Evolutionary conservation across 2,329 filamentous ascomycete species (phyloP), one percentile per base, ranked within the genome.

Genomic region (Sphaceloma murrayae): DNA sequence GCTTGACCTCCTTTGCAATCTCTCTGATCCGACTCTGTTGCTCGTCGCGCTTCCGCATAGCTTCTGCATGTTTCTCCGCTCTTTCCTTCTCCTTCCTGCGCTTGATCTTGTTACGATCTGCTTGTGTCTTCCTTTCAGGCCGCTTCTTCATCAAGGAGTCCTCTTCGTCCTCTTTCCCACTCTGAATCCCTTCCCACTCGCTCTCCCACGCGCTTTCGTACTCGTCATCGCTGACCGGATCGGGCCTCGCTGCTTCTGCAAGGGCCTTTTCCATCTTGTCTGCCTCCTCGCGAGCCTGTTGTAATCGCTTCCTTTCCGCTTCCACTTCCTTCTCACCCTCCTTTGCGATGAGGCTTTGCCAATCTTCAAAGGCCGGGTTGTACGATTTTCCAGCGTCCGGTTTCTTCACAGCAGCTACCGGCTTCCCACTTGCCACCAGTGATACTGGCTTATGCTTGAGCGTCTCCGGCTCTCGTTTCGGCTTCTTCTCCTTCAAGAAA

Each of bases 151-250:
- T 79, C 43, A 78, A 65, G 58, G 74, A 68, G 49, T 45, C 42
- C n/a, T 85, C 81, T 53, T 86, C 81, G 11, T 60, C 59, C 40
- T 61, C 61, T 10, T 56, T 56, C 18, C 62, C 66, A 48, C 66
- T 69, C 29, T 61, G 55, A 48, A 70, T 67, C 7, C 74, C 76
- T 46, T 85, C 75, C 59, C 74, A 75, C 53, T 79, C 87, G 59
- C 85, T 94, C 66, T 94, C 89, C 86, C 87, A 95, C 10, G 85
- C 87, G 34, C 84, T 91, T 58, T 94, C 88, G 55, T 89, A 84
- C 48, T 93, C 86, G 10, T 62, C 70, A 77, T 89, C 60, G 78
- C 76, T 49, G 56, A 85, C 79, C 0, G 79, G 80, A 11, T 84
- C 83, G 39, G 87, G 82, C 2, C 82, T 80, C 53, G 83, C 76